phyloP scores from a whole-genome alignment of 306 rosid genomes.

The Lotus japonicus region DNA sequence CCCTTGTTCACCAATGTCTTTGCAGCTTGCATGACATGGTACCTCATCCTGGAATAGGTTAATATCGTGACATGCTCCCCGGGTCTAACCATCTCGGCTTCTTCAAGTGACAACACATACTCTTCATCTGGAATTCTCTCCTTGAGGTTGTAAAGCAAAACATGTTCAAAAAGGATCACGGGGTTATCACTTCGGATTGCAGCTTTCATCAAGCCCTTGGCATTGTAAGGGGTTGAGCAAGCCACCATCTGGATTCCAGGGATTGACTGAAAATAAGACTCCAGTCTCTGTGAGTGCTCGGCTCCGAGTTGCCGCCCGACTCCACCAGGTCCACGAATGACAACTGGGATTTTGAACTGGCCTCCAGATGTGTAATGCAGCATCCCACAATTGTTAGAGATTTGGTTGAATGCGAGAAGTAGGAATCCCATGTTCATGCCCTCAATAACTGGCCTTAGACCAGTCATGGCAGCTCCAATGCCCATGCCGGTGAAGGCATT shows the following conservation, averaged over 20 bases:
- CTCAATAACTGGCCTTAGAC: slow-evolving; percentile 87
- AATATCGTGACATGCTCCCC: slow-evolving; percentile 86
- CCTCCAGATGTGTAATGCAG: slow-evolving; percentile 98
- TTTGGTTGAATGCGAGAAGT: slow-evolving; percentile 93
- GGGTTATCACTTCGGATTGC: slow-evolving; percentile 95
- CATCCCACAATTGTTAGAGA: slow-evolving; percentile 97
- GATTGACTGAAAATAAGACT: slow-evolving; percentile 90
- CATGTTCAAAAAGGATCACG: slow-evolving; percentile 94
- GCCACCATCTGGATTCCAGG: slow-evolving; percentile 99
- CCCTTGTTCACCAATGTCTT: slow-evolving; percentile 95
- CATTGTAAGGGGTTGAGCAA: slow-evolving; percentile 96
- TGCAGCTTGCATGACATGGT: slow-evolving; percentile 99
- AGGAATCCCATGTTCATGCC: slow-evolving; percentile 99
- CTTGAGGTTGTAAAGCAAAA: slow-evolving; percentile 86
- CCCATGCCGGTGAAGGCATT: slow-evolving; percentile 97
- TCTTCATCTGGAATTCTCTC: slow-evolving; percentile 97
- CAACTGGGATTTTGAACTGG: slow-evolving; percentile 87
- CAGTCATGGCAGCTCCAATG: slow-evolving; percentile 99
- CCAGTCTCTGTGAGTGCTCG: slow-evolving; percentile 89
- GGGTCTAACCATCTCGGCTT: slow-evolving; percentile 96
- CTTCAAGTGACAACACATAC: slow-evolving; percentile 81
- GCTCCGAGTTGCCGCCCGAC: slow-evolving; percentile 98
- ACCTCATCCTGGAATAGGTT: slow-evolving; percentile 95
- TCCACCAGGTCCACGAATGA: slow-evolving; percentile 98
- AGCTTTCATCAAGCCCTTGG: slow-evolving; percentile 97